A percentile compares a stretch with the other conserved stretches of the same genome.
phyloP scores from a whole-genome alignment of 306 rosid genomes.

The Sophora flavescens region DNA sequence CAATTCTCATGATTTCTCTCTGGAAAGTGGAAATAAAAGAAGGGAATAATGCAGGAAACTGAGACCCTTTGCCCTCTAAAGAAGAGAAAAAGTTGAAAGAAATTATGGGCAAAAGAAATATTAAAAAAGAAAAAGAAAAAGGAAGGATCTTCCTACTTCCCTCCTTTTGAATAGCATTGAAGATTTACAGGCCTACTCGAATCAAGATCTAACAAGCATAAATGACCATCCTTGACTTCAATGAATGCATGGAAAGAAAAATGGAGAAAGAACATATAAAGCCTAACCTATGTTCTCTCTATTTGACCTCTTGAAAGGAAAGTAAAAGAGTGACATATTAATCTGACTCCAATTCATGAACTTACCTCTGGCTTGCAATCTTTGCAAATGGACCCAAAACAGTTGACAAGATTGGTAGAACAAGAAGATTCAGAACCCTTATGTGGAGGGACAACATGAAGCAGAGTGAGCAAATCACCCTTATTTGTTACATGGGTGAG shows the following conservation, averaged over 20 bases:
- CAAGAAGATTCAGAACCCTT: conserved; percentile 53
- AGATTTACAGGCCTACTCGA: conserved; percentile 16
- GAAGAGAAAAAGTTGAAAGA: conserved; percentile 41
- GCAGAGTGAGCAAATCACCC: conserved; percentile 85
- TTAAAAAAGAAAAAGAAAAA: neutral
- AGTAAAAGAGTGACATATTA: neutral
- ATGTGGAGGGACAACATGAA: conserved; percentile 65
- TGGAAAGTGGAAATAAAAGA: conserved; percentile 46
- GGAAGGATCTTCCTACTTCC: conserved; percentile 1
- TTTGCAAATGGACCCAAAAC: conserved; percentile 81
- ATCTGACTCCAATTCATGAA: neutral
- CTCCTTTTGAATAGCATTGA: conserved; percentile 11
- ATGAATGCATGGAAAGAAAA: neutral
- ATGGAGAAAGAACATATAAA: neutral
- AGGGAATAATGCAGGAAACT: conserved; percentile 45
- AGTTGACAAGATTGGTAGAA: conserved; percentile 68
- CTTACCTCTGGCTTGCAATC: conserved; percentile 82
- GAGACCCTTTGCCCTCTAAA: conserved; percentile 54
- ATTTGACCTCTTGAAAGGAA: neutral
- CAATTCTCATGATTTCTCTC: conserved; percentile 30
- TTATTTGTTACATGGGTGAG: conserved; percentile 76
- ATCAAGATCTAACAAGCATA: conserved; percentile 49
- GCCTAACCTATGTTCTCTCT: conserved; percentile 14
- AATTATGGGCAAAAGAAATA: neutral
- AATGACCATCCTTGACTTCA: neutral